Evolutionary conservation across 2,329 filamentous ascomycete genomes (phyloP), one percentile per base, ranked within the genome.

Genomic region (Phoma sp.): DNA sequence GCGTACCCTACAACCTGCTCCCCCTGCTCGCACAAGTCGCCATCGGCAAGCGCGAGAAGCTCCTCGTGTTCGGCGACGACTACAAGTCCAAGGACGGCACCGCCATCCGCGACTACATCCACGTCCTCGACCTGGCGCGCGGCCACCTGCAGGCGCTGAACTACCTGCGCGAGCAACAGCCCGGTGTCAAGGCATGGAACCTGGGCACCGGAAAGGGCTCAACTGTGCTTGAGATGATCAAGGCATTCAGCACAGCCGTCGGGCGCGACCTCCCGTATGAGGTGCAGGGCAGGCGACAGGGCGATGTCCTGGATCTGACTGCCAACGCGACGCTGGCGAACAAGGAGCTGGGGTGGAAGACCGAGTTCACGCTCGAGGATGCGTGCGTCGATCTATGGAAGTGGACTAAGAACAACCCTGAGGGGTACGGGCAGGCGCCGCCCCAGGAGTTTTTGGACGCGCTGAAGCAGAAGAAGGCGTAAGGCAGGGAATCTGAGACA

Each of bases 141-240:
- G 93, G 93, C 57, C 93, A 97, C 76, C 81, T 96, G 53, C 85
- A 91, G 55, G 95, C 96, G 18, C 88, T 99, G 65, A 92, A 95
- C 80, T 91, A 96, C 80, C 88, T 97, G 43, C 89, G 90, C 66
- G 84, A 90, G 62, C 81, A 93, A 65, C 85, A 92, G 68, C 93
- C 95, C 15, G 95, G 95, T 51, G 90, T 97, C 64, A 90, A 91
- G 74, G 93, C 92, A 51, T 99, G 93, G 93, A 99, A 99, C 79
- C 77, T 99, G 64, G 96, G 96, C 53, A 96, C 93, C 0, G 95
- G 95, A 57, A 91, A 89, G 66, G 95, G 95, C 65, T 96, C 90
- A 77, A 99, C 95, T 18, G 95, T 99, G 52, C 95, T 93, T 73
- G 93, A 99, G 75, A 99, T 99, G 81, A 88, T 99, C 84, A 91